phyloP scores from a whole-genome alignment of 441 rosid species.

The Euphorbia corollata region DNA sequence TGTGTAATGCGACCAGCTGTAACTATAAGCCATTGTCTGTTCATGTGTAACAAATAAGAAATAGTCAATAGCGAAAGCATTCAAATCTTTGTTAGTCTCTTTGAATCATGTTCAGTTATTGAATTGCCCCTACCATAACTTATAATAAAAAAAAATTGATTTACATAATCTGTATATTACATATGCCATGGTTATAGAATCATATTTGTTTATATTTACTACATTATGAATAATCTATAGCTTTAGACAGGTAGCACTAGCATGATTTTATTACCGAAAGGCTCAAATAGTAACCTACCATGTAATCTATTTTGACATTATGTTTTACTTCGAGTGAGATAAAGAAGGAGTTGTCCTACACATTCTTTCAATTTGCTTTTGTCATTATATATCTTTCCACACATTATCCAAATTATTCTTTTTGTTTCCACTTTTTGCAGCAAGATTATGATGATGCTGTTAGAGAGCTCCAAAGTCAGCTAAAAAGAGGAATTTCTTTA shows the following conservation, averaged over 20 bases:
- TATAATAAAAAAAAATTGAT: neutral
- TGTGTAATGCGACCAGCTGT: neutral
- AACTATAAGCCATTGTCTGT: neutral
- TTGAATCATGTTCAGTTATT: neutral
- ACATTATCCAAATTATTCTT: neutral
- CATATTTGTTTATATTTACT: neutral
- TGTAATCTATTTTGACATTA: neutral
- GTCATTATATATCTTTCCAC: neutral
- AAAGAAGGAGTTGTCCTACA: neutral
- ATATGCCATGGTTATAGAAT: neutral
- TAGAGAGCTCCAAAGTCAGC: constrained; percentile 48
- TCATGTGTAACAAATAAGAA: neutral
- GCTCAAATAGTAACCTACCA: neutral
- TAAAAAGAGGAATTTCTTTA: constrained; percentile 43
- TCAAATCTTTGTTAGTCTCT: neutral
- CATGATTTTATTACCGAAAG: neutral
- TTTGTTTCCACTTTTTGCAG: constrained; percentile 23
- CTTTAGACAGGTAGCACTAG: neutral
- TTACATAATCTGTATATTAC: neutral
- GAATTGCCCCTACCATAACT: neutral
- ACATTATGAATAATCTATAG: neutral
- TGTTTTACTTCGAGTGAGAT: neutral
- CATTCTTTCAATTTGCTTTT: neutral
- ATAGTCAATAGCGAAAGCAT: neutral
- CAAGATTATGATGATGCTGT: constrained; percentile 48